Evolutionary conservation across 2,329 filamentous ascomycete species (phyloP), one percentile per base, ranked within the genome.

Genomic region (Alternaria dauci): DNA sequence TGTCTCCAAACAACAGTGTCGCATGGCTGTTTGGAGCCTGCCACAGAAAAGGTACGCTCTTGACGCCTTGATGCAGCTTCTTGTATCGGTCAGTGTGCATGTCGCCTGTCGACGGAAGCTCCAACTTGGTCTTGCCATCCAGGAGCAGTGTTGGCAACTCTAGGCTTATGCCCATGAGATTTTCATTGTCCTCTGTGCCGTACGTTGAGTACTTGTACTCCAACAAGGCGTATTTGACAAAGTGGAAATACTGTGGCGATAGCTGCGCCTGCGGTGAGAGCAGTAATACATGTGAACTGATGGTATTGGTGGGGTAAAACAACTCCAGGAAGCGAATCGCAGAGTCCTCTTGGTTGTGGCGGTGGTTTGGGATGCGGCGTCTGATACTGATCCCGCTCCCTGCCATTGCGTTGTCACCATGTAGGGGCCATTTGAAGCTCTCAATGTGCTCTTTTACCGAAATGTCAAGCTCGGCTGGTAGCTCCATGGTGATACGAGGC

Each of bases 11-110:
- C 74, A 94, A 90, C 9, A 99, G 83, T 11, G 89, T 87, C 1
- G 94, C 94, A 65, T 95, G 91, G 72, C 90, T 92, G 66, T 89
- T 91, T 5, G 94, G 94, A 2, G 89, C 88, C 78, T 97, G 91
- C 89, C 93, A 97, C 8, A 96, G 81, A 71, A 96, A 96, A 0
- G 91, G 84, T 0, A 86, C 85, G 32, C 57, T 70, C 5, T 79
- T 51, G 5, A 76, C 70, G 28, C 78, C 69, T 5, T 69, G 52
- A 47, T 65, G 71, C 30, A 69, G 38, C 23, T 67, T 65, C 9
- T 71, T 65, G 46, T 76, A 75, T 26, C 74, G 71, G 8, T 75
- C 65, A 12, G 66, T 67, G 58, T 73, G 65, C 83, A 84, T 68
- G 69, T 81, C 57, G 59, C 52, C 26, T 26, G 75, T 53, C 2